Evolutionary conservation across 2,329 filamentous ascomycete genomes (phyloP).

Genomic region (Hymenotorrendiella dingleyae): DNA sequence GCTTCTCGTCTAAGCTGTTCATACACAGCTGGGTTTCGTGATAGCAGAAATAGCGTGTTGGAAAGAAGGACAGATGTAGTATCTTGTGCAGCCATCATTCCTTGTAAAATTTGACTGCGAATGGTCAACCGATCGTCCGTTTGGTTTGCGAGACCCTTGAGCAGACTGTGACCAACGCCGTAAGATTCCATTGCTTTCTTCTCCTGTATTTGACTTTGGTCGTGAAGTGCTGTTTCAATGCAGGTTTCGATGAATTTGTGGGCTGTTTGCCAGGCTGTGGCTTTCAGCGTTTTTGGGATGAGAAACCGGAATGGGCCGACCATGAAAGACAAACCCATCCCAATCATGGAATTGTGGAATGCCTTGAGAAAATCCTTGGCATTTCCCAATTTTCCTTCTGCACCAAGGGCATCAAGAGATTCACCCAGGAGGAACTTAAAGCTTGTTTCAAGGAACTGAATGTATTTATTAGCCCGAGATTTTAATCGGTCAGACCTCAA

Average conservation of each 20-base stretch:
- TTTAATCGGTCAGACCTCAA: no score
- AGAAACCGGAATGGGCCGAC: neutral
- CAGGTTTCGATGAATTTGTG: neutral
- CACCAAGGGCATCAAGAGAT: no score
- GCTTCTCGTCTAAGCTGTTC: neutral
- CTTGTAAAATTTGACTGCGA: neutral
- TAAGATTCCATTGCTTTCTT: neutral
- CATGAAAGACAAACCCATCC: neutral
- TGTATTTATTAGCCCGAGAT: neutral
- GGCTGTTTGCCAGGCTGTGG: neutral
- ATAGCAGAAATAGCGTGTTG: neutral
- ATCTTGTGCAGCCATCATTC: neutral
- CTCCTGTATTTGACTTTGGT: no score
- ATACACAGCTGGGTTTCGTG: neutral
- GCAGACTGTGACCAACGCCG: neutral
- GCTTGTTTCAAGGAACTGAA: neutral
- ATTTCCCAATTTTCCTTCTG: no score
- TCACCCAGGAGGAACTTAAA: conserved; percentile 3
- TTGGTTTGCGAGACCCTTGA: neutral
- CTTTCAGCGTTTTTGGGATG: neutral
- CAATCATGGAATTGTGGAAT: neutral
- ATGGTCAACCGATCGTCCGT: neutral
- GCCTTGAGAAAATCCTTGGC: neutral
- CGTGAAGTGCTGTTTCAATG: neutral
- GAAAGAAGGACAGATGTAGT: neutral